Evolutionary conservation across 164 flowering plant genomes (phyloP).

Genomic region (Buxus sempervirens): DNA sequence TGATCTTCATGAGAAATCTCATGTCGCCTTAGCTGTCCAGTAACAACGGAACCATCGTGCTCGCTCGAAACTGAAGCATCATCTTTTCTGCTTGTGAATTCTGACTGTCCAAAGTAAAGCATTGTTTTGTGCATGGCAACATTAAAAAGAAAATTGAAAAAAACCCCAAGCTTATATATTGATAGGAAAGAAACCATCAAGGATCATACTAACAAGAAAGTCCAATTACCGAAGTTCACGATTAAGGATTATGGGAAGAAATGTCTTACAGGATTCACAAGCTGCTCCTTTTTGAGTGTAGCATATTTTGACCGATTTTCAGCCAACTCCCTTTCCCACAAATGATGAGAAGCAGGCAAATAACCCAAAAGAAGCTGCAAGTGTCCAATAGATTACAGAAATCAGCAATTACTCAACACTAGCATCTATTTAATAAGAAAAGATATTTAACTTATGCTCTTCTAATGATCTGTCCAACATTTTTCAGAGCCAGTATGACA

Average conservation of each 20-base stretch:
- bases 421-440: not conserved
- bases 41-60: constrained; percentile 13
- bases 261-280: constrained; percentile 53
- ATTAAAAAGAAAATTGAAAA: not conserved
- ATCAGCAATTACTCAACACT: not conserved
- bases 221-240: not conserved
- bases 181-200: not conserved
- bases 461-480: not conserved
- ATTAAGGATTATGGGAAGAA: not conserved
- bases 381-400: not conserved
- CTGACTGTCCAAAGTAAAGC: constrained; percentile 50
- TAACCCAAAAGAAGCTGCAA: constrained; percentile 60
- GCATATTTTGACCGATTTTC: constrained; percentile 50
- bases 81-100: constrained; percentile 25
- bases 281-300: constrained; percentile 52
- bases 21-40: constrained; percentile 42
- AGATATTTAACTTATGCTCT: not conserved
- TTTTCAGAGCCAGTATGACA: no score
- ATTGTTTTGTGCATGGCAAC: constrained; percentile 16
- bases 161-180: not conserved
- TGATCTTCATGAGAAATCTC: constrained; percentile 51
- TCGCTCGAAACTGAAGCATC: constrained; percentile 18
- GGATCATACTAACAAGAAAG: not conserved
- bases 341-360: constrained; percentile 46
- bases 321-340: constrained; percentile 45